Evolutionary conservation across 2,329 filamentous ascomycete genomes (phyloP).

Genomic region (Nannizziopsis arthrosporioides): DNA sequence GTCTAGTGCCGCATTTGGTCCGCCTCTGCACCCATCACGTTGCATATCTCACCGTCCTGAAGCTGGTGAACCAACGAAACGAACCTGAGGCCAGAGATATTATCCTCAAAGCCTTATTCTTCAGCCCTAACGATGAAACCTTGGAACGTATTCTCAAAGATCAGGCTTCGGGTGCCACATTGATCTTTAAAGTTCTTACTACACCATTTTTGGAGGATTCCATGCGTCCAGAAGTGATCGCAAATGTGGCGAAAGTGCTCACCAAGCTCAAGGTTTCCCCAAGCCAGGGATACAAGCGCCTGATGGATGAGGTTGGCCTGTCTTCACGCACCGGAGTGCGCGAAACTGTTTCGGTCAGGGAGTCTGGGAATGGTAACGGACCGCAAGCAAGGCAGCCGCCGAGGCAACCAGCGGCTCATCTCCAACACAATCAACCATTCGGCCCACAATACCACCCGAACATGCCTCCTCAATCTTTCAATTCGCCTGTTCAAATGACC

Average conservation of each 20-base stretch:
- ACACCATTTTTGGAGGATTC: constrained; percentile 94
- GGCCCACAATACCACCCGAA: constrained; percentile 30
- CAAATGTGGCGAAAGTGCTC: constrained; percentile 83
- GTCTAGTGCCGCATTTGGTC: constrained; percentile 82
- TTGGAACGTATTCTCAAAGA: constrained; percentile 85
- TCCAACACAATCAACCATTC: constrained; percentile 32
- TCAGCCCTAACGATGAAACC: constrained; percentile 72
- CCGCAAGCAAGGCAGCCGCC: constrained; percentile 34
- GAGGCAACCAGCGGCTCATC: constrained; percentile 28
- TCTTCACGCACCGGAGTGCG: constrained; percentile 41
- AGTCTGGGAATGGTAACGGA: constrained; percentile 24
- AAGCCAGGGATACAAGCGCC: constrained; percentile 88
- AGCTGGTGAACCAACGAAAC: constrained; percentile 95
- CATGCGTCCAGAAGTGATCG: constrained; percentile 75
- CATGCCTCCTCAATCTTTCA: constrained; percentile 27
- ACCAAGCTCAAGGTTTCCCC: constrained; percentile 85
- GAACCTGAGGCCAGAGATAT: constrained; percentile 85
- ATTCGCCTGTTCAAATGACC: constrained; percentile 21
- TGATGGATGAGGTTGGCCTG: constrained; percentile 96
- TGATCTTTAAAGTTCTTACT: constrained; percentile 97
- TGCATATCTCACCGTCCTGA: constrained; percentile 89
- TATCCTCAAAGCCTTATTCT: constrained; percentile 84
- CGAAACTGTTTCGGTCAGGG: constrained; percentile 29
- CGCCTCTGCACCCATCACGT: constrained; percentile 98
- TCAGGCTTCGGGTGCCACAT: constrained; percentile 78